Evolutionary conservation across 2,329 filamentous ascomycete species (phyloP), one percentile per base, ranked within the genome.

Genomic region (Byssoonygena ceratinophila): DNA sequence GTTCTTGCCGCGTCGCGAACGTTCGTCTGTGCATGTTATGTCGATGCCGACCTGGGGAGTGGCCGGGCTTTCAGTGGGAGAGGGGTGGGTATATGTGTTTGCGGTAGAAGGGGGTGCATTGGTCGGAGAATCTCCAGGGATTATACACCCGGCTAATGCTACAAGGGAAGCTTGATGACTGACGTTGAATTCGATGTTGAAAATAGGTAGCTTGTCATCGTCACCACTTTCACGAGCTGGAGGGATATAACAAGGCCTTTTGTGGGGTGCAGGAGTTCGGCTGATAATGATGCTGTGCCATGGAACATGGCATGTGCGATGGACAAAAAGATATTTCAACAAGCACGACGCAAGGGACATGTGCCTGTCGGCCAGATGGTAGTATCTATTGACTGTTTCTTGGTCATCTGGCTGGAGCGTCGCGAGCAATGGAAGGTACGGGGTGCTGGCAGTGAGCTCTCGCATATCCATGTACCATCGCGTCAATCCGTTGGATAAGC

Each of bases 91-190:
- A 6, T 5, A 7, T 25, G 40, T 44, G 12, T 4, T 25, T n/a
- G 22, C 2, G 59, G 58, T 46, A 39, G 2, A 53, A 51, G 14
- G 53, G 53, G 54, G 20, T 27, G 20, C 7, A 11, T 11, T 46
- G 22, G 8, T 34, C 51, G 20, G 14, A 51, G 32, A 45, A 27
- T 9, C 45, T 11, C 51, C 57, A 14, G 61, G 61, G 6, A 63
- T 62, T 7, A 64, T 57, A 18, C 68, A 72, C 11, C 81, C 78
- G 0, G 80, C 76, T 4, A 84, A 66, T 0, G 74, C 73, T n/a
- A 82, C 78, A 2, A 84, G 66, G 0, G 78, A 79, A 16, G 78
- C 79, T 64, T 84, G 81, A 57, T 84, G 81, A 29, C 76, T 80
- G 51, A 83, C 73, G 57, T 84, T 84, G 69, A 84, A 84, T 57